Conservation (phyloP, 1,284 basidiomycete species). For the Boletus sp. region DNA sequence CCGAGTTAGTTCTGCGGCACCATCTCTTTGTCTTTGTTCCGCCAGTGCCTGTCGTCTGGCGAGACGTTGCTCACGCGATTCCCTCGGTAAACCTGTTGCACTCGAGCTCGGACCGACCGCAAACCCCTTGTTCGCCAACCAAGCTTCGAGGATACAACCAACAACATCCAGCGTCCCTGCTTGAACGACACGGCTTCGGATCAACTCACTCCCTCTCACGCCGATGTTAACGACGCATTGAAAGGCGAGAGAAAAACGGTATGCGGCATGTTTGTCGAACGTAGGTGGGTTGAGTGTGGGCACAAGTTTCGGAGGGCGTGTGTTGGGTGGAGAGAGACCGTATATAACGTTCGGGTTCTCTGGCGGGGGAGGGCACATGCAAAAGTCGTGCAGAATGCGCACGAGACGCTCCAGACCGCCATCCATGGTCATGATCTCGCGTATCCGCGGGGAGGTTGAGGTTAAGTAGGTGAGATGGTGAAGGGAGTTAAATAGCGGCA, state of each 20-base stretch:
- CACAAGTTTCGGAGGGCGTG: slow-evolving; percentile 47
- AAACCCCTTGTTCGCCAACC: slow-evolving; percentile 81
- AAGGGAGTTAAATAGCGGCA: slow-evolving; percentile 95
- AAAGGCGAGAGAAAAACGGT: slow-evolving; percentile 88
- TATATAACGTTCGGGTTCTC: slow-evolving; percentile 71
- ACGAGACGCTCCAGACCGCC: slow-evolving; percentile 96
- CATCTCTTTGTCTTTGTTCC: slow-evolving; percentile 52
- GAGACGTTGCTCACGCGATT: slow-evolving; percentile 66
- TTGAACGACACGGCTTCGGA: slow-evolving; percentile 91
- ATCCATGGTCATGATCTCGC: slow-evolving; percentile 97
- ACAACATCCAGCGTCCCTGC: slow-evolving; percentile 94
- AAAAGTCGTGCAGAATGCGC: slow-evolving; percentile 87
- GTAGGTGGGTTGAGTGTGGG: slow-evolving; percentile 63
- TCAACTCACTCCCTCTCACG: slow-evolving; percentile 91
- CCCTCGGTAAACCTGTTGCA: slow-evolving; percentile 58
- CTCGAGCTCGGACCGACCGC: slow-evolving; percentile 67
- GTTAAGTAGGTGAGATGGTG: slow-evolving; percentile 97
- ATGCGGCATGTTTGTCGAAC: slow-evolving; percentile 81
- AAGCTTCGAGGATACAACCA: slow-evolving; percentile 91
- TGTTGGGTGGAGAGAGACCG: slow-evolving; percentile 61
- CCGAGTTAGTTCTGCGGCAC: slow-evolving; percentile 50
- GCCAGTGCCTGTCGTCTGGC: slow-evolving; percentile 52
- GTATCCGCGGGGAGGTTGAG: slow-evolving; percentile 94
- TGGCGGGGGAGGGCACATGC: slow-evolving; percentile 69
- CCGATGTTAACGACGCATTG: slow-evolving; percentile 98